A percentile compares a stretch with the other conserved stretches of the same genome.
phyloP scores from a whole-genome alignment of 495 filamentous ascomycete genomes.

The Lindgomyces ingoldianus region DNA sequence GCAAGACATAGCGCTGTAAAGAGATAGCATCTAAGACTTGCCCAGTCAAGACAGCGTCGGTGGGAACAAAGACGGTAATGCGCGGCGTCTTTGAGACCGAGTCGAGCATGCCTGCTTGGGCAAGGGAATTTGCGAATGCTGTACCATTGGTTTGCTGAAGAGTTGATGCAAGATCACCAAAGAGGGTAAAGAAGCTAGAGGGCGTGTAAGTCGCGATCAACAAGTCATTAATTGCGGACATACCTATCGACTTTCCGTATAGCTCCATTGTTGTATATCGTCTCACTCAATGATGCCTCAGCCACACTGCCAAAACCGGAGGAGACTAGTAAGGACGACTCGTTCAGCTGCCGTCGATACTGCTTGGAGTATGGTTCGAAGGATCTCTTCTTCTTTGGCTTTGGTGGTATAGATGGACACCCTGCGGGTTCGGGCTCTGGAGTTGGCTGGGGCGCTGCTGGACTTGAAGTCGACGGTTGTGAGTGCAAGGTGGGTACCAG shows the following conservation, averaged over 20 bases:
- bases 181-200: constrained; percentile 3
- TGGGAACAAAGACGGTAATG: constrained; percentile 5
- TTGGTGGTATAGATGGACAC: background rate
- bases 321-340: background rate
- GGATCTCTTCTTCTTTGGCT: background rate
- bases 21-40: background rate
- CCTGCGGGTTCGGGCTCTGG: background rate
- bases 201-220: background rate
- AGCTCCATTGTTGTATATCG: constrained; percentile 1
- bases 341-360: background rate
- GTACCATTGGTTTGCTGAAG: constrained; percentile 10
- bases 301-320: constrained; percentile 1
- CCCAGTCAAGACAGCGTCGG: background rate
- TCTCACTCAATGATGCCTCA: constrained; percentile 1
- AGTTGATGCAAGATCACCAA: constrained; percentile 9
- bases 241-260: constrained; percentile 7
- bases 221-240: too few relatives aligned
- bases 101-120: background rate
- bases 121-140: constrained; percentile 6
- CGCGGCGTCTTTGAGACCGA: constrained; percentile 1
- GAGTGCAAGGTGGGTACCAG: background rate
- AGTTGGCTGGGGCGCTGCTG: background rate
- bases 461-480: background rate
- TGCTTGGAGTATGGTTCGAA: background rate
- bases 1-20: constrained; percentile 1